These are phyloP conservation scores for Auricularia cornea DNA, from an alignment of 768 basidiomycete genomes.

Conservation along the genomic window DNA sequence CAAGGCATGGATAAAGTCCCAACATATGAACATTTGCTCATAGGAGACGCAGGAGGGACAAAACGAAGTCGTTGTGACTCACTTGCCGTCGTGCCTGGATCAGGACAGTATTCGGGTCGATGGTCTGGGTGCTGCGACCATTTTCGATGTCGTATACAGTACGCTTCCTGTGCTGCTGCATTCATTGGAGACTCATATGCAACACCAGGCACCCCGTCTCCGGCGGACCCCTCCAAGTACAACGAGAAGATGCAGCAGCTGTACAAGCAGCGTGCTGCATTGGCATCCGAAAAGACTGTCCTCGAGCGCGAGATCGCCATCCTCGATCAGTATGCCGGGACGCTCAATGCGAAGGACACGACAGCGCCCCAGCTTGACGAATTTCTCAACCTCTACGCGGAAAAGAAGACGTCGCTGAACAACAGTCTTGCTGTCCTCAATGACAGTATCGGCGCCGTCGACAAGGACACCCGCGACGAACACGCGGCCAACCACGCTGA, in stretches of 20 bases:
- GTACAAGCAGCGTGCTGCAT: background rate
- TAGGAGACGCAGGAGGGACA: conserved; percentile 46
- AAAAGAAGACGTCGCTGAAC: conserved; percentile 28
- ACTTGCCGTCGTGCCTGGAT: conserved; percentile 44
- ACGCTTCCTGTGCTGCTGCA: too few species aligned
- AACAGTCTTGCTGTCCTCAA: conserved; percentile 27
- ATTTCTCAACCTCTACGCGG: conserved; percentile 37
- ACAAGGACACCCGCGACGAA: conserved; percentile 32
- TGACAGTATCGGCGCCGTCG: conserved; percentile 34
- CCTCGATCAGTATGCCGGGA: conserved; percentile 36
- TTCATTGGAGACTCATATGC: too few species aligned
- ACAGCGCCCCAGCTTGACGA: conserved; percentile 16
- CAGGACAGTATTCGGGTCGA: conserved; percentile 46
- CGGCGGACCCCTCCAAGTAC: conserved; percentile 16
- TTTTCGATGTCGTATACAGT: conserved; percentile 49
- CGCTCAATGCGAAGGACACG: conserved; percentile 30
- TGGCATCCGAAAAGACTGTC: conserved; percentile 13
- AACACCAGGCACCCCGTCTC: conserved; percentile 17
- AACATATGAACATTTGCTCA: too few species aligned
- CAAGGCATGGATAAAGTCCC: background rate
- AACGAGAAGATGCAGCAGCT: conserved; percentile 1
- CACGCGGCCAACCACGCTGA: conserved; percentile 10
- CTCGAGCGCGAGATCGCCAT: conserved; percentile 34
- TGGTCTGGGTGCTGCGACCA: conserved; percentile 37
- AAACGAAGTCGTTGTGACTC: conserved; percentile 41